These are phyloP conservation scores for Aspergillus bridgeri DNA, from an alignment of 495 filamentous ascomycete genomes.

Conservation along the genomic window DNA sequence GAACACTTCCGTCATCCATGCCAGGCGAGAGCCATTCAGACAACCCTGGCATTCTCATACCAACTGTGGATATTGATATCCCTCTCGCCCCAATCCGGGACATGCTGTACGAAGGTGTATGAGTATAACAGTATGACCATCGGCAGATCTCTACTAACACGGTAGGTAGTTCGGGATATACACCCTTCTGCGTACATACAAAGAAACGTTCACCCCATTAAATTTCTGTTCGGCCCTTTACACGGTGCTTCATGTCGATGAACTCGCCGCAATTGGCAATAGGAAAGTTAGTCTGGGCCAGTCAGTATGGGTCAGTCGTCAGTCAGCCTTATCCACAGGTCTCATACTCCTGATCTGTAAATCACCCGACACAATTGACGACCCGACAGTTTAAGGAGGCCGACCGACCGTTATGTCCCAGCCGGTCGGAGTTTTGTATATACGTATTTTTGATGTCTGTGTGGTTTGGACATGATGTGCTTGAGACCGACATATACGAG, in stretches of 20 bases:
- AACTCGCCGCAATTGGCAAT: background rate
- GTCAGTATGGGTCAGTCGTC: slow-evolving; percentile 1
- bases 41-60: background rate
- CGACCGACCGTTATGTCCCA: background rate
- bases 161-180: background rate
- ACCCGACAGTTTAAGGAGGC: background rate
- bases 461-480: no score
- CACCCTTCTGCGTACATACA: background rate
- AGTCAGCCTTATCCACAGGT: slow-evolving; percentile 2
- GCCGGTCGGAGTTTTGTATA: background rate
- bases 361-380: background rate
- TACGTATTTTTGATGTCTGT: no score
- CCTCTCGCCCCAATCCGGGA: background rate
- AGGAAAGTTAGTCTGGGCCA: slow-evolving; percentile 1
- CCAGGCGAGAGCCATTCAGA: slow-evolving; percentile 1
- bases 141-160: background rate
- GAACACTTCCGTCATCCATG: background rate
- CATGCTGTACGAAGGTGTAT: slow-evolving; percentile 1
- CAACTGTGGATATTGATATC: slow-evolving; percentile 4
- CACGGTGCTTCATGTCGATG: background rate
- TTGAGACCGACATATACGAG: no score
- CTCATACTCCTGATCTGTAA: background rate
- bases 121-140: background rate
- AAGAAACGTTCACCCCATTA: background rate
- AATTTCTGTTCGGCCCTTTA: slow-evolving; percentile 1